Evolutionary conservation across 2,329 filamentous ascomycete genomes (phyloP).

Genomic region (Allantophomopsis cytisporea): DNA sequence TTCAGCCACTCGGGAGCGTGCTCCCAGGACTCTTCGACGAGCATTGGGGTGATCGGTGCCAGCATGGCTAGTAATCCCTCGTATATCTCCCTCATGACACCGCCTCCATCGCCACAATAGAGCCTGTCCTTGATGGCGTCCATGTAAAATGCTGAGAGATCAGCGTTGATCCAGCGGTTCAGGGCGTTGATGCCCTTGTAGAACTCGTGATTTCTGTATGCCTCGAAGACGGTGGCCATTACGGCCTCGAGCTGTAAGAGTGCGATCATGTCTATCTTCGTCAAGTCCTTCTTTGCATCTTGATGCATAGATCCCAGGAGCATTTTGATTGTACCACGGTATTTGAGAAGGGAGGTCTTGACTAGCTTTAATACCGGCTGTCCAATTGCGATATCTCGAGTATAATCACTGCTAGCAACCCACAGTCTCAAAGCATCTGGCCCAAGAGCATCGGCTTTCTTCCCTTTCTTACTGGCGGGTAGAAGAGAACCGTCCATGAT

Average conservation of each 20-base stretch:
- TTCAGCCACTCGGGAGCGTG: slow-evolving; percentile 55
- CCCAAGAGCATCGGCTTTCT: slow-evolving; percentile 55
- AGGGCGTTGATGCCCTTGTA: slow-evolving; percentile 61
- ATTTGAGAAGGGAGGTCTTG: slow-evolving; percentile 69
- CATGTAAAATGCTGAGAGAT: slow-evolving; percentile 88
- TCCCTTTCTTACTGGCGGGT: slow-evolving; percentile 51
- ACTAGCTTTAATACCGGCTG: slow-evolving; percentile 63
- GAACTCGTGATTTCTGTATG: slow-evolving; percentile 66
- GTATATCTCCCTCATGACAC: slow-evolving; percentile 53
- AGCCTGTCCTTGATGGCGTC: slow-evolving; percentile 85
- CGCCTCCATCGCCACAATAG: slow-evolving; percentile 66
- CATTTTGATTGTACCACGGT: slow-evolving; percentile 82
- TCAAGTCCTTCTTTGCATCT: slow-evolving; percentile 31
- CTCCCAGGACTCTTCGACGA: slow-evolving; percentile 83
- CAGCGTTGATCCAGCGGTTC: slow-evolving; percentile 68
- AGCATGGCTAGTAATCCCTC: slow-evolving; percentile 65
- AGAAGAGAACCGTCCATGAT: slow-evolving; percentile 77
- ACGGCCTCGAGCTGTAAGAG: slow-evolving; percentile 58
- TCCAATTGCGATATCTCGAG: slow-evolving; percentile 72
- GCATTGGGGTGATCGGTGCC: slow-evolving; percentile 64
- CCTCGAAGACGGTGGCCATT: slow-evolving; percentile 47
- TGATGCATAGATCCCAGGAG: slow-evolving; percentile 60
- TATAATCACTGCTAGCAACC: slow-evolving; percentile 88
- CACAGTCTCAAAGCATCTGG: slow-evolving; percentile 81
- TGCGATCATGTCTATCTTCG: slow-evolving; percentile 59